phyloP scores from a whole-genome alignment of 371 early-diverging fungal genomes.

The Mortierella sp. region DNA sequence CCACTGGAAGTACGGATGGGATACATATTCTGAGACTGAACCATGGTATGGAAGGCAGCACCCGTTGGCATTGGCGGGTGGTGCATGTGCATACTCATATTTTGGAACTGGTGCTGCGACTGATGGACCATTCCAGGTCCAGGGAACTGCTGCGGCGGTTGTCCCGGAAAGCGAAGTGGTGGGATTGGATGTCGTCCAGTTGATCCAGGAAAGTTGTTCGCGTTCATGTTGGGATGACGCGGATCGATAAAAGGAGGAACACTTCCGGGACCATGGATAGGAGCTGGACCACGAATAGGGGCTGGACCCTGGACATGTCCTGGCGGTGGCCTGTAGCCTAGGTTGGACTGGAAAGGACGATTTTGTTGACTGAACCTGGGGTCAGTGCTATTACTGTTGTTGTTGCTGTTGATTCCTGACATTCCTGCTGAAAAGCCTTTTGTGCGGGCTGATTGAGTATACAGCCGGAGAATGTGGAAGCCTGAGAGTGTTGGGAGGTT shows the following conservation, averaged over 20 bases:
- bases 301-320: too few relatives aligned
- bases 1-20: conserved; percentile 17
- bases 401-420: conserved; percentile 2
- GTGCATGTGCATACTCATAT: conserved; percentile 21
- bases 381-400: conserved; percentile 17
- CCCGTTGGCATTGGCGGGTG: conserved; percentile 28
- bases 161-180: conserved; percentile 25
- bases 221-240: background rate
- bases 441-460: too few relatives aligned
- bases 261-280: conserved; percentile 20
- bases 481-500: too few relatives aligned
- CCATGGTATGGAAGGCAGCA: conserved; percentile 16
- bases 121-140: too few relatives aligned
- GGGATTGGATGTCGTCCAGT: conserved; percentile 28
- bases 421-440: background rate
- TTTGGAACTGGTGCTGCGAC: conserved; percentile 7
- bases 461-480: too few relatives aligned
- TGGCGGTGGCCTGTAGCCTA: background rate
- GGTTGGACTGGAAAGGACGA: conserved; percentile 1
- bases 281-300: background rate
- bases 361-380: conserved; percentile 21
- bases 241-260: conserved; percentile 29
- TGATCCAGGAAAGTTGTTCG: conserved; percentile 12
- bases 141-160: conserved; percentile 19
- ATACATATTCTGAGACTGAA: conserved; percentile 30